A percentile compares a stretch with the other conserved stretches of the same genome.
Conservation (phyloP, 2,329 filamentous ascomycete species). For the Cladosporium sp. region DNA sequence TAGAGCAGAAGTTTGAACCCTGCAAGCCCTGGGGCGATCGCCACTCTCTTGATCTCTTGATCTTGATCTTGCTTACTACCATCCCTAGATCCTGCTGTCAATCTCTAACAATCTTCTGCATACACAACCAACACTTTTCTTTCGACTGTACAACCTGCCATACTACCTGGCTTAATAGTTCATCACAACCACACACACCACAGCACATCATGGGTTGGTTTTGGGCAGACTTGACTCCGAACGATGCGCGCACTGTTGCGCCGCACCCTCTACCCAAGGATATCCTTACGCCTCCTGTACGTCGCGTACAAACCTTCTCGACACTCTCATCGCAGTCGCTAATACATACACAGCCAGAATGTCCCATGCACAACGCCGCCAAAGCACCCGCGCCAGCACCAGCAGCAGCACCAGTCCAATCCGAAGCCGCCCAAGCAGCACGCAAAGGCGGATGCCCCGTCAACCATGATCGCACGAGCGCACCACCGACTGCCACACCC, state of each 20-base stretch:
- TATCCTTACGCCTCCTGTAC: slow-evolving; percentile 57
- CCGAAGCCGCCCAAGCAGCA: slow-evolving; percentile 19
- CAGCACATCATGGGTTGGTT: slow-evolving; percentile 64
- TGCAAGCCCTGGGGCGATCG: slow-evolving; percentile 5
- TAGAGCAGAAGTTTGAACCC: slow-evolving; percentile 4
- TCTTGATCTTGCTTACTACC: slow-evolving; percentile 12
- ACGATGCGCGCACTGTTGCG: slow-evolving; percentile 37
- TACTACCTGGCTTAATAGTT: neutral
- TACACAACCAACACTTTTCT: neutral
- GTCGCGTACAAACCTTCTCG: slow-evolving; percentile 26
- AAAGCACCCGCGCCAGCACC: slow-evolving; percentile 31
- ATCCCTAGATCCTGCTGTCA: neutral
- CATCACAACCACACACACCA: neutral
- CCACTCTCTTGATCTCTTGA: slow-evolving; percentile 1
- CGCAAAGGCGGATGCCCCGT: slow-evolving; percentile 36
- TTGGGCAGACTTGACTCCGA: slow-evolving; percentile 59
- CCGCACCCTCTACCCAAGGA: slow-evolving; percentile 49
- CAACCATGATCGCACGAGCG: slow-evolving; percentile 37
- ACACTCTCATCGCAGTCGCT: slow-evolving; percentile 18
- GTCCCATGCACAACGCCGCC: slow-evolving; percentile 65
- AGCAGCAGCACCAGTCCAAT: slow-evolving; percentile 37
- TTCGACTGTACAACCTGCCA: neutral
- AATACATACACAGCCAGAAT: slow-evolving; percentile 56
- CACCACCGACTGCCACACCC: slow-evolving; percentile 24
- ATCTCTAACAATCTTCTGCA: neutral